Evolutionary conservation across 2,329 filamentous ascomycete species (phyloP).

Genomic region (Lasiodiplodia citricola): DNA sequence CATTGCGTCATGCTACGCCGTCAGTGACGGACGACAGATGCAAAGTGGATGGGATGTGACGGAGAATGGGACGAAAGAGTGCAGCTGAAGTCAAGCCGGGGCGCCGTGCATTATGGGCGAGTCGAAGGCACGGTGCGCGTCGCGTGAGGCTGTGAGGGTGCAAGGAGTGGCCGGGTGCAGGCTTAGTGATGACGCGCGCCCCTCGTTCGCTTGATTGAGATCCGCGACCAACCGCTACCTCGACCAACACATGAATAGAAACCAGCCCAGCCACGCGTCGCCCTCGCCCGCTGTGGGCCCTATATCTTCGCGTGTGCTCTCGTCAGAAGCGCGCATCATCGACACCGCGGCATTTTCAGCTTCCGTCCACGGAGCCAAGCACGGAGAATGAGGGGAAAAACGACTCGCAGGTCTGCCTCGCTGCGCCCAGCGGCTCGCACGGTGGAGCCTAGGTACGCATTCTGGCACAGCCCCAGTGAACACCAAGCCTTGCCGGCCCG

Average conservation of each 20-base stretch:
- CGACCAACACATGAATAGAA: not conserved
- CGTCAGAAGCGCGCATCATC: not conserved
- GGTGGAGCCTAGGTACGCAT: not conserved
- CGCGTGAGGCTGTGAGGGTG: slow-evolving; percentile 21
- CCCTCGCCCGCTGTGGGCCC: not conserved
- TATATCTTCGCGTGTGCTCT: slow-evolving; percentile 4
- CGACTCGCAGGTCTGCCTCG: slow-evolving; percentile 2
- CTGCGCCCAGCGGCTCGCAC: not conserved
- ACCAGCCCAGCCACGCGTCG: slow-evolving; percentile 4
- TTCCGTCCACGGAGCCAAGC: not conserved
- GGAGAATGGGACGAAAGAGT: slow-evolving; percentile 5
- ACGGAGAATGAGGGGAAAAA: slow-evolving; percentile 6
- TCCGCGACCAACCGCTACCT: slow-evolving; percentile 1
- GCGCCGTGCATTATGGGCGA: slow-evolving; percentile 1
- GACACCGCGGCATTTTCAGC: not conserved
- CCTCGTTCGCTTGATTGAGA: slow-evolving; percentile 1
- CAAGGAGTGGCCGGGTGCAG: slow-evolving; percentile 13
- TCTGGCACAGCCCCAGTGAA: slow-evolving; percentile 11
- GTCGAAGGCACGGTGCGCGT: slow-evolving; percentile 3
- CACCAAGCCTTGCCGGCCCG: slow-evolving; percentile 4
- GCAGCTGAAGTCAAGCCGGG: not conserved
- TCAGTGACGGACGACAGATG: not conserved
- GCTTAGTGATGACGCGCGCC: slow-evolving; percentile 24
- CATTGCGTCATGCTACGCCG: slow-evolving; percentile 58
- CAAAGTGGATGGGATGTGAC: not conserved